Percentiles rank a stretch among this genome's conserved stretches.
These are phyloP conservation scores for Zea luxurians DNA, from an alignment of 176 grass and related monocot species.

Conservation along the genomic window DNA sequence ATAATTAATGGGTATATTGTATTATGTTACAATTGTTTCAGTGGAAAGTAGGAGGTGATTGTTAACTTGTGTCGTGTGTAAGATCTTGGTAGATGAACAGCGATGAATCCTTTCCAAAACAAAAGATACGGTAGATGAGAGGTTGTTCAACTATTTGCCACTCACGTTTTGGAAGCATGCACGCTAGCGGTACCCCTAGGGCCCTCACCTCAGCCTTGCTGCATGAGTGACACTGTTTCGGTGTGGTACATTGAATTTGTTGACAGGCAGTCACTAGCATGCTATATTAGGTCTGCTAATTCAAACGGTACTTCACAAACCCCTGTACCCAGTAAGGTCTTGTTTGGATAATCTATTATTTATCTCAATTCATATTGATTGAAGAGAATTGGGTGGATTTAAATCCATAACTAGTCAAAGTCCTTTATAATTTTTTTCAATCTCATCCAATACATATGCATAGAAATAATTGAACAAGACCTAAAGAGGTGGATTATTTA, in stretches of 20 bases:
- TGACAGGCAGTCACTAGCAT: not conserved
- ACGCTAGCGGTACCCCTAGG: not conserved
- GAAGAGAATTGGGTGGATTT: too few relatives aligned
- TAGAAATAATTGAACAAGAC: too few relatives aligned
- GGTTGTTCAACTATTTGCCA: conserved; percentile 21
- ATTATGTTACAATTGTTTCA: not conserved
- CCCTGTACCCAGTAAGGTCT: not conserved
- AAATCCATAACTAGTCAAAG: too few relatives aligned
- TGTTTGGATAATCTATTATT: too few relatives aligned
- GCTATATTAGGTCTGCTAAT: not conserved
- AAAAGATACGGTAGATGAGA: conserved; percentile 4
- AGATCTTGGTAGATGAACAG: conserved; percentile 11
- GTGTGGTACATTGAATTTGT: not conserved
- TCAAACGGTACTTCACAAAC: not conserved
- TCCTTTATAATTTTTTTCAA: too few relatives aligned
- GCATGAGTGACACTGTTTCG: not conserved
- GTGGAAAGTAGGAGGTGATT: not conserved
- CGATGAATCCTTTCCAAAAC: not conserved
- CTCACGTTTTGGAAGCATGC: conserved; percentile 1
- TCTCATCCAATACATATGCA: too few relatives aligned
- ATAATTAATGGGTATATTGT: not conserved
- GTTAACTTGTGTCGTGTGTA: not conserved
- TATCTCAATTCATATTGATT: too few relatives aligned
- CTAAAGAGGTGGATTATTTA: too few relatives aligned
- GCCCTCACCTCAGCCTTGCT: not conserved